Evolutionary conservation across 352 stramenopile genomes (phyloP).

Genomic region (Phytophthora sp.): DNA sequence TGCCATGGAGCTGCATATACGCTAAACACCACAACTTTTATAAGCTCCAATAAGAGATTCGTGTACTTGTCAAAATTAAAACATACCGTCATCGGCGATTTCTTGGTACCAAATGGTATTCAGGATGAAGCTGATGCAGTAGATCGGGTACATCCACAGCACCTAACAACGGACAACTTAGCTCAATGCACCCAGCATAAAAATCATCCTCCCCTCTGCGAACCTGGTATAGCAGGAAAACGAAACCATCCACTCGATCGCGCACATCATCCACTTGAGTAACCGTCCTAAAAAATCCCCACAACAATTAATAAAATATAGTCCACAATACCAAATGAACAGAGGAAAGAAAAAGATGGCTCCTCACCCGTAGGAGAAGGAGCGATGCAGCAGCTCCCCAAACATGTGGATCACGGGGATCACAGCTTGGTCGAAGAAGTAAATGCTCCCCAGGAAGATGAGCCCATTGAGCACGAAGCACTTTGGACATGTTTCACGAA

Average conservation of each 20-base stretch:
- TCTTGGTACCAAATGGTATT: conserved; percentile 93
- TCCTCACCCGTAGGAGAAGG: conserved; percentile 66
- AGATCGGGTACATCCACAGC: conserved; percentile 92
- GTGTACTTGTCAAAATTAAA: not conserved
- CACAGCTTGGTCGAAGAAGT: conserved; percentile 87
- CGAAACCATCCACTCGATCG: conserved; percentile 81
- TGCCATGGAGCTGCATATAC: conserved; percentile 83
- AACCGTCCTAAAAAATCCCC: conserved; percentile 38
- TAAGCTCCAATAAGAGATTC: too few species aligned
- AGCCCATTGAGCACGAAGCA: conserved; percentile 91
- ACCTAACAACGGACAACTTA: conserved; percentile 39
- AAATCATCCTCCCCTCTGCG: not conserved
- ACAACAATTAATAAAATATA: conserved; percentile 5
- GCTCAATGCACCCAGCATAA: not conserved
- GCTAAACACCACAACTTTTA: conserved; percentile 38
- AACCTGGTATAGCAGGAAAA: conserved; percentile 89
- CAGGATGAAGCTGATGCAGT: conserved; percentile 92
- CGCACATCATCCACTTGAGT: conserved; percentile 74
- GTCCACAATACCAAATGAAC: not conserved
- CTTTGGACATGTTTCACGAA: conserved; percentile 26
- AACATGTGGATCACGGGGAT: conserved; percentile 91
- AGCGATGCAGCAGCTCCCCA: conserved; percentile 77
- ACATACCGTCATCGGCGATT: conserved; percentile 86
- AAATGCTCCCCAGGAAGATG: conserved; percentile 90
- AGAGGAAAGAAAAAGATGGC: not conserved